A percentile compares a stretch with the other conserved stretches of the same genome.
phyloP scores from a whole-genome alignment of 257 asterid species.

The Catharanthus roseus region DNA sequence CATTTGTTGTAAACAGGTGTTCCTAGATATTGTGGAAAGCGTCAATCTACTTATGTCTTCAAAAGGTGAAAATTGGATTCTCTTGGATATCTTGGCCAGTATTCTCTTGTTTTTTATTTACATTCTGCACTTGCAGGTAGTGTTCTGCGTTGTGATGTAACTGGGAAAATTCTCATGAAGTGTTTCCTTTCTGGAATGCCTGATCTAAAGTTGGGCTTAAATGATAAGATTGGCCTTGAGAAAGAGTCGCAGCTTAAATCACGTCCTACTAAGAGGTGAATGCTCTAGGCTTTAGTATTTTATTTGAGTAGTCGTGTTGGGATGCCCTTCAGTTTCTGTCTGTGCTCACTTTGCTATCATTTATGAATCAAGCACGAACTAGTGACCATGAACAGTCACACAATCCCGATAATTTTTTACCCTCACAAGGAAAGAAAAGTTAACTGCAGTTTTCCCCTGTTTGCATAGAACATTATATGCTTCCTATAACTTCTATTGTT shows the following conservation, averaged over 20 bases:
- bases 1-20: slow-evolving; percentile 50
- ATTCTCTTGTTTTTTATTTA: slow-evolving; percentile 13
- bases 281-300: slow-evolving; percentile 8
- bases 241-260: slow-evolving; percentile 96
- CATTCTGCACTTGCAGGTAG: slow-evolving; percentile 56
- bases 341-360: neutral
- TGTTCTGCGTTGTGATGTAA: slow-evolving; percentile 92
- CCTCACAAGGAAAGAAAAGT: neutral
- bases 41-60: slow-evolving; percentile 99
- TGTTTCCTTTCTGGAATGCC: slow-evolving; percentile 99
- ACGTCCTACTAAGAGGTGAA: slow-evolving; percentile 92
- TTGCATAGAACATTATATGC: neutral
- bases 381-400: neutral
- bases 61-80: slow-evolving; percentile 46
- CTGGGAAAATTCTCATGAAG: slow-evolving; percentile 96
- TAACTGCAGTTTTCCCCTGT: neutral
- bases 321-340: neutral
- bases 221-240: slow-evolving; percentile 98
- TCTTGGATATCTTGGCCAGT: neutral
- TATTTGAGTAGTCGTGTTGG: neutral
- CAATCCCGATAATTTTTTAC: no score
- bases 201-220: slow-evolving; percentile 94
- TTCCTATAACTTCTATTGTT: neutral
- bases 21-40: slow-evolving; percentile 97
- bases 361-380: neutral